Evolutionary conservation across 192 early-diverging fungal species (phyloP).

Genomic region (Phycomyces nitens): DNA sequence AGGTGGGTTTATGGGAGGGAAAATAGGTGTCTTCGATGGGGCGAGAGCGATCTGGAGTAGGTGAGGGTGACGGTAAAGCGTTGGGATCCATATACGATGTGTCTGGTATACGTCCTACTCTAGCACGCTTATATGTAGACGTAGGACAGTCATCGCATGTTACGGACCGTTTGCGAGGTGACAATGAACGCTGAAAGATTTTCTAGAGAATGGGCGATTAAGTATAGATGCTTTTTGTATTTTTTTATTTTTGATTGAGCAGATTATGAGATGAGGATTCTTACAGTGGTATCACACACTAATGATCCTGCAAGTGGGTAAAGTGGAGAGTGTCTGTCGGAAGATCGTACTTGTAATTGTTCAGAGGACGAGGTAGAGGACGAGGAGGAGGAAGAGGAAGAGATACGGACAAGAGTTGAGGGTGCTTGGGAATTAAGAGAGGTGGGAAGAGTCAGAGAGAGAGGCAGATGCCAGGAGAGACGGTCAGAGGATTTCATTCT

Average conservation of each 20-base stretch:
- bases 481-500: no score
- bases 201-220: neutral
- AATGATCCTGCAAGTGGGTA: neutral
- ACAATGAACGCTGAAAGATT: neutral
- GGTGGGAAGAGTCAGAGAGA: neutral
- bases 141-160: conserved; percentile 14
- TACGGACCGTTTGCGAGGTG: conserved; percentile 17
- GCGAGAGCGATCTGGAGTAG: conserved; percentile 6
- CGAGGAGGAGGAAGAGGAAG: neutral
- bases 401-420: neutral
- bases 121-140: conserved; percentile 7
- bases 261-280: no score
- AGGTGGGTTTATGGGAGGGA: neutral
- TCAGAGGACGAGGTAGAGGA: neutral
- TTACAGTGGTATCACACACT: no score
- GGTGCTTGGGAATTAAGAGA: neutral
- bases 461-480: neutral
- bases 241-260: neutral
- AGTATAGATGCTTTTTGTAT: neutral
- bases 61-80: conserved; percentile 15
- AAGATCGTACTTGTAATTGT: neutral
- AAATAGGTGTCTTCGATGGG: conserved; percentile 1
- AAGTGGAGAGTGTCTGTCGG: neutral
- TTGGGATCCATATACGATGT: neutral
- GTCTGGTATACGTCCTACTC: neutral